These are phyloP conservation scores for Chytridium lagenaria DNA, from an alignment of 371 early-diverging fungal species.

Conservation along the genomic window DNA sequence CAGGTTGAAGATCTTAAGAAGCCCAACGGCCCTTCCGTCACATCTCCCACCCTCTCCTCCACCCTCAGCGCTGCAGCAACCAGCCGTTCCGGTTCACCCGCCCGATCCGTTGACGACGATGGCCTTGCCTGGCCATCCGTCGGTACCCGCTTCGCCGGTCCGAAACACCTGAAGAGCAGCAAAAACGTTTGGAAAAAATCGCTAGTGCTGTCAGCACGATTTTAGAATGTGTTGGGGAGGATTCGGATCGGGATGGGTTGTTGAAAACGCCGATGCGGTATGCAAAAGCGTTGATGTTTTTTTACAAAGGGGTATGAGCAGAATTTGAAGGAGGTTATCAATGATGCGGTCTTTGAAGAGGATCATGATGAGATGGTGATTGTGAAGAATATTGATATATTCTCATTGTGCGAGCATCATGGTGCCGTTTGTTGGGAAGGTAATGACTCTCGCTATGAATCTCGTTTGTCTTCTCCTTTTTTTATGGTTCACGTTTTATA, in stretches of 20 bases:
- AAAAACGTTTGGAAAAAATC: conserved; percentile 74
- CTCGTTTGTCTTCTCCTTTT: neutral
- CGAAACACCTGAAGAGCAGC: conserved; percentile 73
- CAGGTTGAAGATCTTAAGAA: neutral
- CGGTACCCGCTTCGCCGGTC: conserved; percentile 73
- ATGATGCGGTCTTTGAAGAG: conserved; percentile 94
- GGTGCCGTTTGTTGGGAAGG: conserved; percentile 97
- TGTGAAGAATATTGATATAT: conserved; percentile 93
- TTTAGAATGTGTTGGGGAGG: conserved; percentile 93
- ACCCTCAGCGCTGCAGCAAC: neutral
- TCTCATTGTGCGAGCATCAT: conserved; percentile 98
- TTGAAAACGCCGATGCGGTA: conserved; percentile 95
- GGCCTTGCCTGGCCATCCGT: conserved; percentile 53
- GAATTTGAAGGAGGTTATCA: conserved; percentile 64
- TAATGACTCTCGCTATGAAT: no score
- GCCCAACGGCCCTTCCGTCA: neutral
- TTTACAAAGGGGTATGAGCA: conserved; percentile 97
- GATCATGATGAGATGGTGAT: conserved; percentile 98
- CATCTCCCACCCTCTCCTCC: neutral
- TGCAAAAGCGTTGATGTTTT: conserved; percentile 96
- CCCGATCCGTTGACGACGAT: conserved; percentile 36
- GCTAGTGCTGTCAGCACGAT: conserved; percentile 87
- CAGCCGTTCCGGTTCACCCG: neutral
- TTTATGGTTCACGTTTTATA: no score
- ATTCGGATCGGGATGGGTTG: conserved; percentile 92